Percentiles rank a stretch among this genome's conserved stretches.
Evolutionary conservation across 805 yeast genomes (phyloP).

Genomic region (Candida anglica): DNA sequence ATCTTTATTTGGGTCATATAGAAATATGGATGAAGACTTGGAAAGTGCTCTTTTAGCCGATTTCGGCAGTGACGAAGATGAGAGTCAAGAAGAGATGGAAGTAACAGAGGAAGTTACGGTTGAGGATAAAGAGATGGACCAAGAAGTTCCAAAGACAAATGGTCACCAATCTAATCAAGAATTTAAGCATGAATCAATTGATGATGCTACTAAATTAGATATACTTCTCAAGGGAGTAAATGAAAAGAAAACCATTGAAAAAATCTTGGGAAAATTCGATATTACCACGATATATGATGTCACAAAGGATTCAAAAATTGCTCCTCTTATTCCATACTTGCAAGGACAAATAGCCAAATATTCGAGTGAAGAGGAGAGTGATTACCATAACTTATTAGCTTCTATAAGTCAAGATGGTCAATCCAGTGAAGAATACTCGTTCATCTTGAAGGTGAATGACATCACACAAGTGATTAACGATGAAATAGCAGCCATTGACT

Average conservation of each 20-base stretch:
- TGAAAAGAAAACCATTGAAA: constrained; percentile 7
- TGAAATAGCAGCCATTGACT: constrained; percentile 50
- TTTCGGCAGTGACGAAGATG: constrained; percentile 3
- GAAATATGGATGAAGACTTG: constrained; percentile 1
- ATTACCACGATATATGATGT: constrained; percentile 16
- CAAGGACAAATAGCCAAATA: constrained; percentile 15
- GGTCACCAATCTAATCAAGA: background rate
- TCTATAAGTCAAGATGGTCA: constrained; percentile 18
- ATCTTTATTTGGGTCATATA: background rate
- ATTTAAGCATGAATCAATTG: background rate
- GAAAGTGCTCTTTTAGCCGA: constrained; percentile 4
- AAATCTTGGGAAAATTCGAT: constrained; percentile 15
- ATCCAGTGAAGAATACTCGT: constrained; percentile 40
- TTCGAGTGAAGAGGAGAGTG: constrained; percentile 20
- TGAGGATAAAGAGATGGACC: background rate
- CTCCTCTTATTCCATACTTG: constrained; percentile 19
- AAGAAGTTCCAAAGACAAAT: background rate
- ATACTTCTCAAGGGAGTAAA: too few species aligned
- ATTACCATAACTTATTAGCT: constrained; percentile 28
- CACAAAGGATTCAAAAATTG: constrained; percentile 16
- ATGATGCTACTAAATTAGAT: background rate
- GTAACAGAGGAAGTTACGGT: background rate
- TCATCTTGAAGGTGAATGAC: constrained; percentile 52
- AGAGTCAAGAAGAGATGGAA: constrained; percentile 5
- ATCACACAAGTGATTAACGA: constrained; percentile 48